These are phyloP conservation scores for Colletotrichum sp. DNA, from an alignment of 2,329 filamentous ascomycete genomes.

Conservation along the genomic window DNA sequence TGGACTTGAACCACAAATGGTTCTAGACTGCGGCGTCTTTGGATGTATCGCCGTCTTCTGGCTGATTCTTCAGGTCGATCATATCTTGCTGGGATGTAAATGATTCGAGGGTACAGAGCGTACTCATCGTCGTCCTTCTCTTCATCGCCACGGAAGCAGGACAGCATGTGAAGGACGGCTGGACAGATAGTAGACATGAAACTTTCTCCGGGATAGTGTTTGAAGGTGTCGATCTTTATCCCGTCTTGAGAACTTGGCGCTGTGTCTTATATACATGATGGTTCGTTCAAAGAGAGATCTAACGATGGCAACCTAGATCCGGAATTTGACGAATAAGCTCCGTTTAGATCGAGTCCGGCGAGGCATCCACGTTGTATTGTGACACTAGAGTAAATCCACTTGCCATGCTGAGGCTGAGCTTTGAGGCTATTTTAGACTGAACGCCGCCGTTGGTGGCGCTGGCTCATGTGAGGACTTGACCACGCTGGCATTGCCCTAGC, in stretches of 20 bases:
- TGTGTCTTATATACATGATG: neutral
- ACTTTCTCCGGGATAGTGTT: neutral
- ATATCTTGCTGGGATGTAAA: neutral
- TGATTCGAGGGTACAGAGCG: neutral
- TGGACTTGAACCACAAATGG: neutral
- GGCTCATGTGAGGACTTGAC: neutral
- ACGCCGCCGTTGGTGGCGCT: neutral
- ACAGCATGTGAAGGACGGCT: neutral
- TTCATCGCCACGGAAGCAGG: neutral
- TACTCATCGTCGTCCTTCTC: neutral
- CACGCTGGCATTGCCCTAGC: neutral
- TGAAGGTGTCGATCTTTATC: neutral
- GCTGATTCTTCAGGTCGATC: neutral
- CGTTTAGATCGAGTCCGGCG: neutral
- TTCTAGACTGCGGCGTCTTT: neutral
- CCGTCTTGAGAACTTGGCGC: neutral
- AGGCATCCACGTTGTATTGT: neutral
- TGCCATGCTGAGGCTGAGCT: neutral
- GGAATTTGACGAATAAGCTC: neutral
- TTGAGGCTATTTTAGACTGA: neutral
- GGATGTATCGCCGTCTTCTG: neutral
- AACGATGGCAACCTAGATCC: neutral
- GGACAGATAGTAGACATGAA: neutral
- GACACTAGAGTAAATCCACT: neutral
- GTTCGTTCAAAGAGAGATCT: neutral